Evolutionary conservation across 257 asterid genomes (phyloP).

Genomic region (Solanum ahanhuiri): DNA sequence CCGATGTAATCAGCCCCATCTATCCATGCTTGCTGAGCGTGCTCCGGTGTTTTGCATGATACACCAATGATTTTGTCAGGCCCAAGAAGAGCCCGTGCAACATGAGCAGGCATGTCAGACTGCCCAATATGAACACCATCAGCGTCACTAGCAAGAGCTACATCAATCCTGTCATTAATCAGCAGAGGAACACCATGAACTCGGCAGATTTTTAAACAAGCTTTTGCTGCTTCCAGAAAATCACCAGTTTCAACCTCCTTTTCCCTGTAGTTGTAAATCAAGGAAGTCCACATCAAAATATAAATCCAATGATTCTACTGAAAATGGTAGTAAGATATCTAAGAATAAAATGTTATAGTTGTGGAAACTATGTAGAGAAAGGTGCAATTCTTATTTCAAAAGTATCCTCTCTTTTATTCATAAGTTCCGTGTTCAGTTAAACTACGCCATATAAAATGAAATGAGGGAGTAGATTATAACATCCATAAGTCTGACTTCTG

Average conservation of each 20-base stretch:
- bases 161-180: slow-evolving; percentile 79
- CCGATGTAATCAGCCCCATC: slow-evolving; percentile 97
- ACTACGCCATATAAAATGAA: not conserved
- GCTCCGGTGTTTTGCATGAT: slow-evolving; percentile 82
- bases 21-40: slow-evolving; percentile 63
- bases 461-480: not conserved
- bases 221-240: slow-evolving; percentile 75
- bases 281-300: not conserved
- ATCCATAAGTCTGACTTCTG: not conserved
- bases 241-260: slow-evolving; percentile 71
- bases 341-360: not conserved
- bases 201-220: slow-evolving; percentile 56
- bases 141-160: slow-evolving; percentile 85
- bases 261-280: slow-evolving; percentile 39
- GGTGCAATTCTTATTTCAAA: not conserved
- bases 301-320: not conserved
- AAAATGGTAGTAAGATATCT: not conserved
- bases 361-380: not conserved
- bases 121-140: slow-evolving; percentile 95
- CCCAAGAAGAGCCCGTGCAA: slow-evolving; percentile 71
- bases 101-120: slow-evolving; percentile 75
- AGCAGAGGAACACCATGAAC: slow-evolving; percentile 50
- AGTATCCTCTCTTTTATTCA: not conserved
- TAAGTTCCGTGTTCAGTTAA: not conserved
- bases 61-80: slow-evolving; percentile 84